Evolutionary conservation across 768 basidiomycete species (phyloP), one percentile per base, ranked within the genome.

Genomic region (Amanita molliuscula): DNA sequence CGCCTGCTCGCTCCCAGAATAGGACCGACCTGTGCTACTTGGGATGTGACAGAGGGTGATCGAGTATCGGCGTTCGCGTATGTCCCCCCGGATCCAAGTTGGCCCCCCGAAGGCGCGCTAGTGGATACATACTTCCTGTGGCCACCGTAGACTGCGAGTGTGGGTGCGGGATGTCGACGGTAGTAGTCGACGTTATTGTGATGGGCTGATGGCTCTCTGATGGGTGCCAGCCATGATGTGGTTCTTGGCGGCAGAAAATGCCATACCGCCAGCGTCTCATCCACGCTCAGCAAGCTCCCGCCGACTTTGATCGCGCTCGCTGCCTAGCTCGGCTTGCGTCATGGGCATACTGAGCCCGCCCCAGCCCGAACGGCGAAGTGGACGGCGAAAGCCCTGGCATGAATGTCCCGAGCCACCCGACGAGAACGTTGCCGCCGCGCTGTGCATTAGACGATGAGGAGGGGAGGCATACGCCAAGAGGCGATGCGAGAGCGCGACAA

Each of bases 221-320:
- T n/a, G 31, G 4, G 11, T 34, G 11, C 33, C 16, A 1, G 42
- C 62, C 33, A 56, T 66, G 13, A 69, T 62, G 3, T 62, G 56
- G 37, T 56, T 67, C 62, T 62, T 64, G 44, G 76, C 76, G 34
- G 77, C 79, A 15, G 70, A 70, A 29, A 74, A 70, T 1, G 82
- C 84, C 56, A 79, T 67, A 13, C 81, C 81, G 1, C 82, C 78
- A 84, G 59, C 6, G 75, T 74, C 59, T 75, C 73, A 86, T 75
- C 16, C 82, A n/a, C 81, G 55, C 72, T 79, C 51, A 84, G 63
- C 8, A 87, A 71, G 20, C 70, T 76, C 28, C 77, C 81, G 18
- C 82, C 81, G 2, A 81, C 75, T 54, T 72, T 78, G 48, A 76
- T 56, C 6, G 82, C 81, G n/a, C 8, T 78, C 70, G 50, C 62